Conservation (phyloP, 2,329 filamentous ascomycete genomes). For the Neofusicoccum ribis region DNA sequence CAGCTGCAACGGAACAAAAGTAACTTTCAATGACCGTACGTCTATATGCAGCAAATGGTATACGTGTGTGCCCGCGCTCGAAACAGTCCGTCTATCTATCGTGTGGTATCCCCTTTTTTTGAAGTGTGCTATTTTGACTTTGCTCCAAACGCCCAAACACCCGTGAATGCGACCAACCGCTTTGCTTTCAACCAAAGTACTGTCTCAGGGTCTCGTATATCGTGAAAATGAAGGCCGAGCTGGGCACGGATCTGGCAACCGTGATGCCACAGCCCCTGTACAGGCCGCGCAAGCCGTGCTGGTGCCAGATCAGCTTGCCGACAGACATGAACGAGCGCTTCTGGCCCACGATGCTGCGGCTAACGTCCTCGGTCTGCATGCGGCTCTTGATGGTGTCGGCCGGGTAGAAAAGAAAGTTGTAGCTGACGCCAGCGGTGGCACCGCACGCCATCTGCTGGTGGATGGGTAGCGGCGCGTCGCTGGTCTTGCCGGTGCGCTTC, state of each 20-base stretch:
- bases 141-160: background rate
- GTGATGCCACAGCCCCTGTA: conserved; percentile 97
- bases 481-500: conserved; percentile 29
- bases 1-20: background rate
- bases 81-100: background rate
- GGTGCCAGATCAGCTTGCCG: conserved; percentile 71
- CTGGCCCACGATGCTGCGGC: conserved; percentile 48
- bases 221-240: conserved; percentile 97
- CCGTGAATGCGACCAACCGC: background rate
- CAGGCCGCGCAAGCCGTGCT: conserved; percentile 78
- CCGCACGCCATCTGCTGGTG: conserved; percentile 88
- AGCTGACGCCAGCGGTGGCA: conserved; percentile 84
- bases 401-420: conserved; percentile 97
- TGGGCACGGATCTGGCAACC: conserved; percentile 81
- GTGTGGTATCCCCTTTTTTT: background rate
- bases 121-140: background rate
- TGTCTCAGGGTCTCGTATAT: conserved; percentile 85
- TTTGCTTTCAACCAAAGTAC: conserved; percentile 50
- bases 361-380: conserved; percentile 85
- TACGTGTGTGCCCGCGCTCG: background rate
- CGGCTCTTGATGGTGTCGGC: conserved; percentile 96
- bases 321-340: conserved; percentile 72
- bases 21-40: background rate
- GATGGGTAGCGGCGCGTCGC: conserved; percentile 64
- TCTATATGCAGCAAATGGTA: conserved; percentile 9